Conservation (phyloP, 2,329 filamentous ascomycete species). For the Claviceps purpurea region DNA sequence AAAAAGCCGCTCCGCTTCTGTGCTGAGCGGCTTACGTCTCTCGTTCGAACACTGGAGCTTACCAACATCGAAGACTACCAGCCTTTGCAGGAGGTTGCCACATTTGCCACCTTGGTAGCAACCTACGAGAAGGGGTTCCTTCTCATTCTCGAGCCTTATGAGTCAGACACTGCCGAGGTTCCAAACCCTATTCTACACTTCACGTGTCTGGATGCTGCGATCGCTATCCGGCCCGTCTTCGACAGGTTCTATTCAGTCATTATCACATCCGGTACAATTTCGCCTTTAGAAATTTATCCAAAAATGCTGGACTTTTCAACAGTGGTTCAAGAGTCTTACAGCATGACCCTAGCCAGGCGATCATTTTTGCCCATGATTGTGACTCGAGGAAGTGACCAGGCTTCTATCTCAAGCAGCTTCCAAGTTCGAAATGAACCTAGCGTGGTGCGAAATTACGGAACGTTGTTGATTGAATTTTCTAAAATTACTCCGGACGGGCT, state of each 20-base stretch:
- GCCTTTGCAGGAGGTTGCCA: slow-evolving; percentile 90
- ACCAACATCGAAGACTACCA: slow-evolving; percentile 98
- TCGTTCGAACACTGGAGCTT: slow-evolving; percentile 87
- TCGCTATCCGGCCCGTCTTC: slow-evolving; percentile 95
- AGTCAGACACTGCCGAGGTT: slow-evolving; percentile 88
- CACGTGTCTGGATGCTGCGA: slow-evolving; percentile 90
- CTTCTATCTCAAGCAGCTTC: slow-evolving; percentile 83
- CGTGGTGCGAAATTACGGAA: slow-evolving; percentile 95
- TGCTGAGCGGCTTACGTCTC: slow-evolving; percentile 82
- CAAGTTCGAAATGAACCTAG: slow-evolving; percentile 90
- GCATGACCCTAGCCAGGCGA: slow-evolving; percentile 83
- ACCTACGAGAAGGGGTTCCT: slow-evolving; percentile 96
- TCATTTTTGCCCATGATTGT: slow-evolving; percentile 99
- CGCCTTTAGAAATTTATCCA: slow-evolving; percentile 95
- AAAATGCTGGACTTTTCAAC: slow-evolving; percentile 93
- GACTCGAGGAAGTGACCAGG: slow-evolving; percentile 87
- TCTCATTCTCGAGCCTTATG: slow-evolving; percentile 91
- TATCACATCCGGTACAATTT: slow-evolving; percentile 95
- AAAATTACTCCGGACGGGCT: slow-evolving; percentile 93
- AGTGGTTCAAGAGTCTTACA: slow-evolving; percentile 92
- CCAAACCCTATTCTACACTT: slow-evolving; percentile 96
- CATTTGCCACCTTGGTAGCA: slow-evolving; percentile 87
- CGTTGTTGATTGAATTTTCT: slow-evolving; percentile 83
- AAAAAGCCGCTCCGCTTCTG: slow-evolving; percentile 91
- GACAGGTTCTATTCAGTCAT: slow-evolving; percentile 96